phyloP scores from a whole-genome alignment of 805 yeast species.

The Myxozyma kluyveri region DNA sequence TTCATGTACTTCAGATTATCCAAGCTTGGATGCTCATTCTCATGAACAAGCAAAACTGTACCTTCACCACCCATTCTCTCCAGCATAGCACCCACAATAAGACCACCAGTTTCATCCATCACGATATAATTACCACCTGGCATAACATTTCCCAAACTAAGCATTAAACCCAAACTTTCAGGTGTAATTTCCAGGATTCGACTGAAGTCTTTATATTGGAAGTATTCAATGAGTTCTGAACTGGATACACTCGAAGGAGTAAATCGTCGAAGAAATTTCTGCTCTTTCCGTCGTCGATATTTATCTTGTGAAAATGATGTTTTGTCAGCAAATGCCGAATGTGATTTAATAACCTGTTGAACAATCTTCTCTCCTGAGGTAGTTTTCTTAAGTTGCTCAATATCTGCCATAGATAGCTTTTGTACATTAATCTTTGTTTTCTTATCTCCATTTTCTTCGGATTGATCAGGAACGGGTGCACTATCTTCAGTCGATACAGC shows the following conservation, averaged over 20 bases:
- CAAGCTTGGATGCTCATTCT: conserved; percentile 87
- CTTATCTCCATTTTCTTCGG: not conserved
- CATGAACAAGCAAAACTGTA: conserved; percentile 72
- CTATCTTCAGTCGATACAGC: not conserved
- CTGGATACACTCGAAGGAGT: conserved; percentile 74
- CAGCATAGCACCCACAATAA: conserved; percentile 77
- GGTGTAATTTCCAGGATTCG: conserved; percentile 76
- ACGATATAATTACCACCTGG: conserved; percentile 89
- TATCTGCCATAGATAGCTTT: conserved; percentile 70
- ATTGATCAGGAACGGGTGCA: conserved; percentile 1
- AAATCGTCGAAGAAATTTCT: conserved; percentile 82
- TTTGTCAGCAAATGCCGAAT: conserved; percentile 82
- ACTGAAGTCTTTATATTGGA: conserved; percentile 71
- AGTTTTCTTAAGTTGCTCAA: conserved; percentile 68
- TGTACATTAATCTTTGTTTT: conserved; percentile 60
- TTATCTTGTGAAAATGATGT: conserved; percentile 89
- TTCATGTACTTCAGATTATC: conserved; percentile 68
- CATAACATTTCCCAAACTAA: conserved; percentile 75
- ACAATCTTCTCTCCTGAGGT: conserved; percentile 74
- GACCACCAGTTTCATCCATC: conserved; percentile 92
- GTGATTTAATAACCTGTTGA: conserved; percentile 76
- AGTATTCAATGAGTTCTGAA: conserved; percentile 67
- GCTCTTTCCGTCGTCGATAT: conserved; percentile 85
- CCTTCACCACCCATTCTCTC: conserved; percentile 73
- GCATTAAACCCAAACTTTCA: conserved; percentile 74